Evolutionary conservation across 2,329 filamentous ascomycete species (phyloP).

Genomic region (Fusarium redolens): DNA sequence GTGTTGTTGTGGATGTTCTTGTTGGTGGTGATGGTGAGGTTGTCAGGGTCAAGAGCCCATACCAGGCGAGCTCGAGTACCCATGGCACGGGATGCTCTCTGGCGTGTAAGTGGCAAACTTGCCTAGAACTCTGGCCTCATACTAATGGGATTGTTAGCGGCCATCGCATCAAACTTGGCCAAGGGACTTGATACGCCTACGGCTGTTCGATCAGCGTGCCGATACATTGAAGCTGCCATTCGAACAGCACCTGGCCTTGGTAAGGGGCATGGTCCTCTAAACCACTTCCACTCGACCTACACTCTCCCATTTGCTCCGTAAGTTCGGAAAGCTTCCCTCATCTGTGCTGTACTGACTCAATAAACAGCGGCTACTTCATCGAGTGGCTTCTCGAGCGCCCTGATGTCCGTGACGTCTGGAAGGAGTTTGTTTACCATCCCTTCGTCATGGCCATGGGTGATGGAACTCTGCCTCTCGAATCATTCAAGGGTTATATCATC

Average conservation of each 20-base stretch:
- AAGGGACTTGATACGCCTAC: slow-evolving; percentile 65
- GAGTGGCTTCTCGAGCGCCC: slow-evolving; percentile 82
- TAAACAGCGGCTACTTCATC: slow-evolving; percentile 76
- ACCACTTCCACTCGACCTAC: slow-evolving; percentile 81
- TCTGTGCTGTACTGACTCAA: background rate
- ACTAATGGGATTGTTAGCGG: slow-evolving; percentile 58
- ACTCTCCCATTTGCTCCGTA: slow-evolving; percentile 75
- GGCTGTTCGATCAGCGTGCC: slow-evolving; percentile 75
- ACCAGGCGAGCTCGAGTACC: slow-evolving; percentile 80
- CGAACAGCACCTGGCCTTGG: slow-evolving; percentile 71
- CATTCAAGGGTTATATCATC: slow-evolving; percentile 88
- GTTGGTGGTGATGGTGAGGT: slow-evolving; percentile 68
- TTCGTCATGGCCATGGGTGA: slow-evolving; percentile 83
- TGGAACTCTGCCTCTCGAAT: slow-evolving; percentile 77
- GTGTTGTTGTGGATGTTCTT: slow-evolving; percentile 81
- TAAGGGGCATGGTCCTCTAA: slow-evolving; percentile 76
- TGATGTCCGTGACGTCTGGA: slow-evolving; percentile 81
- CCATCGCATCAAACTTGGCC: slow-evolving; percentile 79
- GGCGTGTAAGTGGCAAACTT: slow-evolving; percentile 71
- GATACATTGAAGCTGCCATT: slow-evolving; percentile 79
- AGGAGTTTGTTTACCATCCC: slow-evolving; percentile 79
- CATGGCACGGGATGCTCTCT: slow-evolving; percentile 96
- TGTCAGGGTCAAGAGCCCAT: slow-evolving; percentile 75
- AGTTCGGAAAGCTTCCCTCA: slow-evolving; percentile 26
- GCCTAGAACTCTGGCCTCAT: background rate